Evolutionary conservation across 78 protist species (phyloP).

Genomic region (Monosiga brevicollis): DNA sequence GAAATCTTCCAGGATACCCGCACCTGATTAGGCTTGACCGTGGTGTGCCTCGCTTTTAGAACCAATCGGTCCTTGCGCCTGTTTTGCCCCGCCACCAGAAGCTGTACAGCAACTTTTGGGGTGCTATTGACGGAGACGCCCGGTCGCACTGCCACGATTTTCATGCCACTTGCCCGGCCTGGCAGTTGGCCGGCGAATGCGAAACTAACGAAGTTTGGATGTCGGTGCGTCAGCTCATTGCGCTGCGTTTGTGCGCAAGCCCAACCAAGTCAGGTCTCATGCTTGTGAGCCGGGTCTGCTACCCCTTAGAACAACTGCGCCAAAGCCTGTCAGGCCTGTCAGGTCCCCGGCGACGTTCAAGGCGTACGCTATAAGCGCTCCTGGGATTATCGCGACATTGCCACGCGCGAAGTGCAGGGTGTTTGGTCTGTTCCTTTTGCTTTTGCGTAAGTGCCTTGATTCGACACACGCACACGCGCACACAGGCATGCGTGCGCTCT

Average conservation of each 20-base stretch:
- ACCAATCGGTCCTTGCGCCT: not conserved
- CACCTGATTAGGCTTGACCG: too few species aligned
- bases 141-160: not conserved
- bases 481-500: not conserved
- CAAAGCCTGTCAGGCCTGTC: not conserved
- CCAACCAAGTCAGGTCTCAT: not conserved
- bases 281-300: not conserved
- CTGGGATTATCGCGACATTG: too few species aligned
- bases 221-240: not conserved
- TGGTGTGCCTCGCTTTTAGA: not conserved
- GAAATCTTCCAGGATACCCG: too few species aligned
- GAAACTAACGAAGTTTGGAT: not conserved
- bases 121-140: not conserved
- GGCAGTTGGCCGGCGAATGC: constrained; percentile 1
- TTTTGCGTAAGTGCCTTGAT: not conserved
- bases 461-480: not conserved
- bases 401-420: too few species aligned
- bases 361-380: not conserved
- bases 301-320: not conserved
- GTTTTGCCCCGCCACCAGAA: not conserved
- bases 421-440: not conserved
- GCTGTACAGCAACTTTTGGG: not conserved
- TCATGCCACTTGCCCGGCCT: not conserved
- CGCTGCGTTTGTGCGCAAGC: constrained; percentile 1
- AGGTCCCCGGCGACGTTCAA: not conserved